Evolutionary conservation across 2,329 filamentous ascomycete genomes (phyloP).

Genomic region (Phyllosticta capitalensis): DNA sequence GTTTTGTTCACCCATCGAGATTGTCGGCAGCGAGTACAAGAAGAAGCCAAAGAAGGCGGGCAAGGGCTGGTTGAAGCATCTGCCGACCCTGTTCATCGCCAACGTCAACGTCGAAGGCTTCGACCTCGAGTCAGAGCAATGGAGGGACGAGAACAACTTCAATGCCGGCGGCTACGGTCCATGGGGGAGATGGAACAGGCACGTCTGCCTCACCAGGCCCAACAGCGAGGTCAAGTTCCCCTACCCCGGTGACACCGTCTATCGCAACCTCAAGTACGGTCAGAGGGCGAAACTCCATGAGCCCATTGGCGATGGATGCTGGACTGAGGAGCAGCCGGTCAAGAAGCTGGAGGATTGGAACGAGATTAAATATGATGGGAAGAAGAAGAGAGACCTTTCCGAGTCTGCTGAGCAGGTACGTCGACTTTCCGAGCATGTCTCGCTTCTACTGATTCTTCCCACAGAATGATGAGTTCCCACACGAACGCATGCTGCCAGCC

Average conservation of each 20-base stretch:
- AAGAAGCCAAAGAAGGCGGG: constrained; percentile 24
- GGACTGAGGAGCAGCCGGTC: background rate
- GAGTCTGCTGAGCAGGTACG: background rate
- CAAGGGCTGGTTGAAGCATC: constrained; percentile 37
- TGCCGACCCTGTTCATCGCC: constrained; percentile 65
- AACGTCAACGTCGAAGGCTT: constrained; percentile 43
- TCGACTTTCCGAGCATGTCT: too few relatives aligned
- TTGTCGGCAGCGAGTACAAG: constrained; percentile 45
- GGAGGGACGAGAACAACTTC: background rate
- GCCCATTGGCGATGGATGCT: background rate
- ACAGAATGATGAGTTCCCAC: too few relatives aligned
- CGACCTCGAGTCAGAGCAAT: background rate
- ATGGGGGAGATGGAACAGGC: background rate
- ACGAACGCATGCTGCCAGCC: too few relatives aligned
- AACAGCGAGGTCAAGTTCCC: background rate
- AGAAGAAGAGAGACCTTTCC: background rate
- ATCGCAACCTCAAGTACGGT: background rate
- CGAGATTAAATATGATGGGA: background rate
- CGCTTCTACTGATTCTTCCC: too few relatives aligned
- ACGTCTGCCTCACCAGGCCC: background rate
- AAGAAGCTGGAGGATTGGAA: background rate
- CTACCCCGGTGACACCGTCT: background rate
- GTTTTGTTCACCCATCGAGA: constrained; percentile 73
- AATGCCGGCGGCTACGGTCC: background rate
- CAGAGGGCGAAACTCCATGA: background rate